phyloP scores from a whole-genome alignment of 2,329 filamentous ascomycete species.

The Fusarium clavum region DNA sequence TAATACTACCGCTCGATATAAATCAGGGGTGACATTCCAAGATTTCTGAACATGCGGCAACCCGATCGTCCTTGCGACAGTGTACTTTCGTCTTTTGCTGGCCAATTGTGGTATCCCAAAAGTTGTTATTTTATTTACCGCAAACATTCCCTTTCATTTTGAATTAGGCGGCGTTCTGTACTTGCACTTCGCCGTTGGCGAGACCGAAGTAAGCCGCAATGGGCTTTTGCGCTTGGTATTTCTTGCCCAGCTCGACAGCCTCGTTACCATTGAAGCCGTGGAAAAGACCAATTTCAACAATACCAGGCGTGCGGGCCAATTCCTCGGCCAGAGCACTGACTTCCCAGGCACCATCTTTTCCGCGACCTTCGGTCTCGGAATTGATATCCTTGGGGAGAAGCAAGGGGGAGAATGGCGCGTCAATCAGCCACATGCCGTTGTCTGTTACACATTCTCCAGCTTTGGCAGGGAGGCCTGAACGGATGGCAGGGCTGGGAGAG shows the following conservation, averaged over 20 bases:
- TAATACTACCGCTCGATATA: conserved; percentile 7
- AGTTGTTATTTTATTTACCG: not conserved
- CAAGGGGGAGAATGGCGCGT: conserved; percentile 86
- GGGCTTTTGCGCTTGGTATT: conserved; percentile 85
- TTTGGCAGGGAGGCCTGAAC: conserved; percentile 79
- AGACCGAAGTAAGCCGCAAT: conserved; percentile 96
- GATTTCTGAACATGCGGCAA: conserved; percentile 4
- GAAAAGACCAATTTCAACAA: conserved; percentile 94
- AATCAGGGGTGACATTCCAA: conserved; percentile 12
- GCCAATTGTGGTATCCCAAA: not conserved
- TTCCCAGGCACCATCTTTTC: conserved; percentile 76
- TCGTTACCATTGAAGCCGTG: conserved; percentile 82
- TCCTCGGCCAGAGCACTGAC: conserved; percentile 78
- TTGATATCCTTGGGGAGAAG: conserved; percentile 68
- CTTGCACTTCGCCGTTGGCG: conserved; percentile 74
- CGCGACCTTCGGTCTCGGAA: conserved; percentile 62
- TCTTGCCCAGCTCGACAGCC: conserved; percentile 63
- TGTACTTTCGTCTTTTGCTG: not conserved
- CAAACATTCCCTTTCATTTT: not conserved
- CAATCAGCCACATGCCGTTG: conserved; percentile 81
- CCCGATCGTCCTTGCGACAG: not conserved
- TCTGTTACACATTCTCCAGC: conserved; percentile 78
- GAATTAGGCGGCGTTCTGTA: conserved; percentile 46
- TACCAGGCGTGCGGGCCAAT: conserved; percentile 85
- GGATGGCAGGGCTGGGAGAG: conserved; percentile 75